Evolutionary conservation across 257 asterid species (phyloP).

Genomic region (Salvia miltiorrhiza): DNA sequence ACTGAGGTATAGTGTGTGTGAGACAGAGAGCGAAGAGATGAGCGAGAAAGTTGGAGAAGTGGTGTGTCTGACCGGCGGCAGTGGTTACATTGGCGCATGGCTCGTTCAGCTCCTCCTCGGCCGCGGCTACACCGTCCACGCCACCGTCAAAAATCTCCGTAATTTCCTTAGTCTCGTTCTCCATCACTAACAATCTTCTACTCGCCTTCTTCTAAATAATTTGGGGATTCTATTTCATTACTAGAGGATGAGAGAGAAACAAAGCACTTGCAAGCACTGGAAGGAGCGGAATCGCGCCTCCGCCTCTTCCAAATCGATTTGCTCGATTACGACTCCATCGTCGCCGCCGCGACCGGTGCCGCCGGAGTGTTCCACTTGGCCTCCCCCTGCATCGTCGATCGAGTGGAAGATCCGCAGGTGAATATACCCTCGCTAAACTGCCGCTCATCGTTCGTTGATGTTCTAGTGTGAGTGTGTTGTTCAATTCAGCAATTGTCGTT

Average conservation of each 20-base stretch:
- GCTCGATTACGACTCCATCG: constrained; percentile 60
- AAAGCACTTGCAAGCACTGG: constrained; percentile 65
- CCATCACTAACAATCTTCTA: not conserved
- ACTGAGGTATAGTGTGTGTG: not conserved
- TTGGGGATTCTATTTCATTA: not conserved
- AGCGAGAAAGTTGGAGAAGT: constrained; percentile 31
- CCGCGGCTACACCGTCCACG: constrained; percentile 75
- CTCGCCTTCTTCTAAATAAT: not conserved
- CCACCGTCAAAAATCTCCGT: constrained; percentile 74
- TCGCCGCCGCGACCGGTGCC: constrained; percentile 51
- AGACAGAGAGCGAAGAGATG: constrained; percentile 41
- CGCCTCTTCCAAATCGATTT: constrained; percentile 68
- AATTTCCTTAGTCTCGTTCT: not conserved
- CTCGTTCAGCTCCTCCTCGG: constrained; percentile 60
- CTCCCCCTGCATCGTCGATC: constrained; percentile 57
- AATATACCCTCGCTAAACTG: not conserved
- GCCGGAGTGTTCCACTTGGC: constrained; percentile 77
- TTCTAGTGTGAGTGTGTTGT: not conserved
- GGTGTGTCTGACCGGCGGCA: constrained; percentile 78
- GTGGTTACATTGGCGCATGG: constrained; percentile 73
- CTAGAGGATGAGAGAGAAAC: constrained; percentile 76
- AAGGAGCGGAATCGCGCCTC: constrained; percentile 69
- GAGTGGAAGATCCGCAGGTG: constrained; percentile 74
- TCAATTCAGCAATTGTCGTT: not conserved
- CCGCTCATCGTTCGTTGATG: not conserved